A percentile compares a stretch with the other conserved stretches of the same genome.
These are phyloP conservation scores for Syzygium grande DNA, from an alignment of 345 rosid genomes.

Conservation along the genomic window DNA sequence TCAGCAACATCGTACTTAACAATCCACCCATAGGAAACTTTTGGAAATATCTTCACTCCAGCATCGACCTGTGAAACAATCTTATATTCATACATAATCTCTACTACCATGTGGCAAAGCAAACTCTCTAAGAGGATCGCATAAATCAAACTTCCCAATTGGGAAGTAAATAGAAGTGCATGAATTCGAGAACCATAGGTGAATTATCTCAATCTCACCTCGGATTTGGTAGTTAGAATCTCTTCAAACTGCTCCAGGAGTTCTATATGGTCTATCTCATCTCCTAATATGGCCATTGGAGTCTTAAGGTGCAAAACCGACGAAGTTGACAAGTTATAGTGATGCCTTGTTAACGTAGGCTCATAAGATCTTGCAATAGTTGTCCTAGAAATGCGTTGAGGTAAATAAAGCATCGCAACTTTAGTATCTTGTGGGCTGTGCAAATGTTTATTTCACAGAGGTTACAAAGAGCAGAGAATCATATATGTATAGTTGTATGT, in stretches of 20 bases:
- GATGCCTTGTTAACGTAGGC: no score
- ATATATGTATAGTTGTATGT: no score
- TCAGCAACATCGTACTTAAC: conserved; percentile 43
- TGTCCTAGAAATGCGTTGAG: no score
- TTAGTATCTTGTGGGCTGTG: no score
- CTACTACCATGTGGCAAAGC: no score
- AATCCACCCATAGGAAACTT: conserved; percentile 57
- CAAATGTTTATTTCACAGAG: no score
- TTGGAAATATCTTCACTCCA: conserved; percentile 63
- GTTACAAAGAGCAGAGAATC: no score
- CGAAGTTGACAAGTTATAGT: no score
- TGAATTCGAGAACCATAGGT: not conserved
- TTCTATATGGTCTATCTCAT: conserved; percentile 19
- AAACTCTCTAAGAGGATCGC: no score
- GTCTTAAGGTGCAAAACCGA: not conserved
- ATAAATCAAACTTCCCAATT: not conserved
- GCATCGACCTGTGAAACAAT: conserved; percentile 38
- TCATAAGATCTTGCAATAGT: no score
- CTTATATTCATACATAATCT: conserved; percentile 18
- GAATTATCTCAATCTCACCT: conserved; percentile 5
- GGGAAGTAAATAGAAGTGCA: not conserved
- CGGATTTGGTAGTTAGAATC: conserved; percentile 20
- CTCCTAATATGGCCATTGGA: conserved; percentile 29
- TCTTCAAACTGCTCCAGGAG: conserved; percentile 32
- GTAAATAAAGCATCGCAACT: no score